Evolutionary conservation across 2,329 filamentous ascomycete genomes (phyloP).

Genomic region (Penicillium polonicum): DNA sequence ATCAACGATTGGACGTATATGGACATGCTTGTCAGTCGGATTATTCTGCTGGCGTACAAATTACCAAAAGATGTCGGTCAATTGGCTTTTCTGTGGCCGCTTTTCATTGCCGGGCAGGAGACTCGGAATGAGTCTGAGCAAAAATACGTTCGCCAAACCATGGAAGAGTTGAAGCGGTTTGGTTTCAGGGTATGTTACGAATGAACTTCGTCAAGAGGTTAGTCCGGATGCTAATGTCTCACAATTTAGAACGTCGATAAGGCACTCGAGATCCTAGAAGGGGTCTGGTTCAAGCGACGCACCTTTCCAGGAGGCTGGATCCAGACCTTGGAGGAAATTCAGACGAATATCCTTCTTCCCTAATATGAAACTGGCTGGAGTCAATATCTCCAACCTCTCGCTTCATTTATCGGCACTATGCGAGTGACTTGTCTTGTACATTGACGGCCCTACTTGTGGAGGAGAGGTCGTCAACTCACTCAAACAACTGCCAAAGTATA

Average conservation of each 20-base stretch:
- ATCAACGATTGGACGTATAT: conserved; percentile 27
- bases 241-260: conserved; percentile 32
- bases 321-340: conserved; percentile 34
- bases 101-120: conserved; percentile 38
- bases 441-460: too few species aligned
- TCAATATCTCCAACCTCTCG: neutral
- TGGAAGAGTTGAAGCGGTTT: conserved; percentile 29
- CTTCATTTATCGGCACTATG: too few species aligned
- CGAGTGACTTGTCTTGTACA: too few species aligned
- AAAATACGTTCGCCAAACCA: conserved; percentile 32
- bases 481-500: neutral
- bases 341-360: conserved; percentile 34
- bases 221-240: neutral
- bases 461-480: too few species aligned
- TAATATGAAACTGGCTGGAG: conserved; percentile 8
- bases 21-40: conserved; percentile 32
- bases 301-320: conserved; percentile 35
- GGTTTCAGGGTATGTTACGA: conserved; percentile 29
- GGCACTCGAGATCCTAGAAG: conserved; percentile 31
- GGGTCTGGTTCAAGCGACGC: conserved; percentile 34
- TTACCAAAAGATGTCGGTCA: conserved; percentile 36
- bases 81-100: conserved; percentile 35
- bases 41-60: conserved; percentile 31
- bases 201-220: neutral
- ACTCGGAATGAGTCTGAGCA: conserved; percentile 30